Evolutionary conservation across 768 basidiomycete species (phyloP).

Genomic region (Leccinum subgranulosum): DNA sequence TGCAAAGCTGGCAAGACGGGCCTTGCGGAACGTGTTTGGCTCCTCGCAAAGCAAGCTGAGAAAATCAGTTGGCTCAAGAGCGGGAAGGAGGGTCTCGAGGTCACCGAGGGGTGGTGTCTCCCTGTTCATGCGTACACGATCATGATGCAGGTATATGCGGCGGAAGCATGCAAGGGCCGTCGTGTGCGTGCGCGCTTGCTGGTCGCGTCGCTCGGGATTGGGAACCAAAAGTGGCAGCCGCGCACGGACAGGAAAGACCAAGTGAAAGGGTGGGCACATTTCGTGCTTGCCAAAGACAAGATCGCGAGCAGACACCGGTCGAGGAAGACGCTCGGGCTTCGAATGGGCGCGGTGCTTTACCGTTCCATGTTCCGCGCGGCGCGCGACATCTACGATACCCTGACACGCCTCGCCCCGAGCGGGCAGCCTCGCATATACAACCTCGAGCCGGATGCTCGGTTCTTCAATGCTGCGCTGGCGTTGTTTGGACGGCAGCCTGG

Average conservation of each 20-base stretch:
- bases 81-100: slow-evolving; percentile 20
- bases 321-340: slow-evolving; percentile 28
- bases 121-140: slow-evolving; percentile 66
- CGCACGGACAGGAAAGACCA: slow-evolving; percentile 12
- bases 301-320: slow-evolving; percentile 21
- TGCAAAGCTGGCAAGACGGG: slow-evolving; percentile 51
- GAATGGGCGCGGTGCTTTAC: slow-evolving; percentile 32
- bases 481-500: slow-evolving; percentile 35
- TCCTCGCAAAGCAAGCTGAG: slow-evolving; percentile 58
- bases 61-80: slow-evolving; percentile 44
- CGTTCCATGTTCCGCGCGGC: slow-evolving; percentile 37
- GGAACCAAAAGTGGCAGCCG: slow-evolving; percentile 18
- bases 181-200: slow-evolving; percentile 11
- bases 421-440: slow-evolving; percentile 31
- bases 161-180: slow-evolving; percentile 37
- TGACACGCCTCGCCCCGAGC: slow-evolving; percentile 19
- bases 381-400: slow-evolving; percentile 22
- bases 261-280: slow-evolving; percentile 37
- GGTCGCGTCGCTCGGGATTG: background rate
- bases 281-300: slow-evolving; percentile 23
- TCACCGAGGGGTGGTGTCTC: slow-evolving; percentile 55
- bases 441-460: slow-evolving; percentile 56
- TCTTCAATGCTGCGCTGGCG: slow-evolving; percentile 61
- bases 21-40: slow-evolving; percentile 63
- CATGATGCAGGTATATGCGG: slow-evolving; percentile 62